Percentiles rank a stretch among this genome's conserved stretches.
These are phyloP conservation scores for Cercospora canescens DNA, from an alignment of 2,329 filamentous ascomycete species.

Conservation along the genomic window DNA sequence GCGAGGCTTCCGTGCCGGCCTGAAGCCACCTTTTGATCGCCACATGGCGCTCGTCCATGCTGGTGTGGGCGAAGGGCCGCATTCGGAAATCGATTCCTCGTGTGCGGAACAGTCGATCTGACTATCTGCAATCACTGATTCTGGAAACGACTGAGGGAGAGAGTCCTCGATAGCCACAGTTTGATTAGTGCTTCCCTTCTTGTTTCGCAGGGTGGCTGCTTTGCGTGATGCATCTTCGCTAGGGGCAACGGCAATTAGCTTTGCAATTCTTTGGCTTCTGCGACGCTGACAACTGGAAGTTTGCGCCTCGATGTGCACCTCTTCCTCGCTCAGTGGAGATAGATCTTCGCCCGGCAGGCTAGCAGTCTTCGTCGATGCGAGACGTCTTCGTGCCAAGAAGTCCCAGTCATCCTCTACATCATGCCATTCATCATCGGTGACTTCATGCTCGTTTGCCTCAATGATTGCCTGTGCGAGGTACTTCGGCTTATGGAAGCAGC, in stretches of 20 bases:
- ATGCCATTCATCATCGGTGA: slow-evolving; percentile 7
- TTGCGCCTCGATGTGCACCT: slow-evolving; percentile 14
- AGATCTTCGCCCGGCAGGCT: background rate
- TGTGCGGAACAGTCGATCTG: slow-evolving; percentile 1
- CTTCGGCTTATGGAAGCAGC: slow-evolving; percentile 41
- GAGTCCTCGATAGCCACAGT: background rate
- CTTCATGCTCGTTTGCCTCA: background rate
- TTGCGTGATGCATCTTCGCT: slow-evolving; percentile 23
- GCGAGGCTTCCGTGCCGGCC: slow-evolving; percentile 14
- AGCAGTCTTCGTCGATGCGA: background rate
- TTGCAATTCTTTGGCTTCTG: slow-evolving; percentile 13
- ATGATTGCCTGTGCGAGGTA: background rate
- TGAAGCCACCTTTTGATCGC: slow-evolving; percentile 20
- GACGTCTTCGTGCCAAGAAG: slow-evolving; percentile 8
- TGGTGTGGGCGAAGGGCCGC: slow-evolving; percentile 25
- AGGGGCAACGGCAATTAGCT: slow-evolving; percentile 15
- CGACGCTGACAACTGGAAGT: slow-evolving; percentile 23
- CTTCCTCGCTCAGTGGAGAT: background rate
- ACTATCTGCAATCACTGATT: slow-evolving; percentile 16
- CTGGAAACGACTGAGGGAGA: slow-evolving; percentile 19
- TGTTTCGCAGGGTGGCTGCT: slow-evolving; percentile 21
- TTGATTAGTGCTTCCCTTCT: background rate
- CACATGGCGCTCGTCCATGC: slow-evolving; percentile 29
- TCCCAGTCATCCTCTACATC: slow-evolving; percentile 21
- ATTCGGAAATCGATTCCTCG: slow-evolving; percentile 15